Percentiles rank a stretch among this genome's conserved stretches.
Conservation (phyloP, 495 filamentous ascomycete genomes). For the Neurospora africana region DNA sequence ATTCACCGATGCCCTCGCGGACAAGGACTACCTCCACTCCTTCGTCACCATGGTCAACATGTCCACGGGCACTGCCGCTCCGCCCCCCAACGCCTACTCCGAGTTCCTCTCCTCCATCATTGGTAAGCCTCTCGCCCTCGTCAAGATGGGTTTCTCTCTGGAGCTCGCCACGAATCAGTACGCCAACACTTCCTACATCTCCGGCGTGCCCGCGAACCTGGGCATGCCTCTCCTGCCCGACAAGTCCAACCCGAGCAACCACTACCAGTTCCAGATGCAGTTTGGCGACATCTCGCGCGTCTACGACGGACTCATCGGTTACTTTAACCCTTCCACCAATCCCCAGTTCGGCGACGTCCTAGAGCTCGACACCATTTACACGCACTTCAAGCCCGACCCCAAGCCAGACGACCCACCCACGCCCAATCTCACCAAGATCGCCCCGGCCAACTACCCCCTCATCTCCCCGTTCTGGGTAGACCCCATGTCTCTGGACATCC, state of each 20-base stretch:
- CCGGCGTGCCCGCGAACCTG: not conserved
- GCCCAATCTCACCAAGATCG: not conserved
- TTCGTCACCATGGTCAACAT: constrained; percentile 30
- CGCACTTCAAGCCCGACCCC: constrained; percentile 15
- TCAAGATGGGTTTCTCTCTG: constrained; percentile 34
- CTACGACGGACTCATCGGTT: no score
- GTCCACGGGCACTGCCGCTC: constrained; percentile 8
- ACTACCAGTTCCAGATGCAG: not conserved
- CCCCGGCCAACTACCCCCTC: constrained; percentile 13
- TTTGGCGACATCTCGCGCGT: not conserved
- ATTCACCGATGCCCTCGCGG: constrained; percentile 7
- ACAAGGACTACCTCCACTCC: constrained; percentile 13
- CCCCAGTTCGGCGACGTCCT: constrained; percentile 5
- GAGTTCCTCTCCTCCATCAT: constrained; percentile 26
- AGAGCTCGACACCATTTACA: constrained; percentile 20
- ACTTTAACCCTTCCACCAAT: not conserved
- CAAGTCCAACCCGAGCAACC: not conserved
- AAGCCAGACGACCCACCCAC: constrained; percentile 3
- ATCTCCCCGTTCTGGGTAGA: constrained; percentile 19
- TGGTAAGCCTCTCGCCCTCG: constrained; percentile 39
- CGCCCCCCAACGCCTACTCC: constrained; percentile 27
- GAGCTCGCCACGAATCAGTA: constrained; percentile 24
- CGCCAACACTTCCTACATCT: not conserved
- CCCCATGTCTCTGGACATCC: constrained; percentile 2
- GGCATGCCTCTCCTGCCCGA: no score